Percentiles rank a stretch among this genome's conserved stretches.
phyloP scores from a whole-genome alignment of 805 yeast species.

The Aciculoconidium aculeatum region DNA sequence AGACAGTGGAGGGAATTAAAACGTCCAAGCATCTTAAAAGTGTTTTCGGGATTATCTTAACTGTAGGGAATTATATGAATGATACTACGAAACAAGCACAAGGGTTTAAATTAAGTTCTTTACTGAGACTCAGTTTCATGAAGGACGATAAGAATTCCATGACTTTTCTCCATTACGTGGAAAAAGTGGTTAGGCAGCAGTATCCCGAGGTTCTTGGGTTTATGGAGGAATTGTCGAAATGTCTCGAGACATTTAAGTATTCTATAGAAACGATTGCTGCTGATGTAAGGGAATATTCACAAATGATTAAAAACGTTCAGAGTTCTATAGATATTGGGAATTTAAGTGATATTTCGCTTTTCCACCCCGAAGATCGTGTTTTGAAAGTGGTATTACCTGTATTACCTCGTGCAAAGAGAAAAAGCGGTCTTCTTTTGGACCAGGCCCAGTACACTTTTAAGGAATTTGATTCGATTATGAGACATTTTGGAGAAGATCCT shows the following conservation, averaged over 20 bases:
- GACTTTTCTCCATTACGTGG: constrained; percentile 72
- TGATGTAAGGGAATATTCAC: constrained; percentile 53
- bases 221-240: constrained; percentile 51
- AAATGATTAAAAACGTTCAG: constrained; percentile 45
- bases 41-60: constrained; percentile 60
- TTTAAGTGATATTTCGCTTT: constrained; percentile 52
- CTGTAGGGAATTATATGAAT: constrained; percentile 78
- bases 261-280: constrained; percentile 57
- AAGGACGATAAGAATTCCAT: constrained; percentile 64
- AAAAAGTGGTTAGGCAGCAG: constrained; percentile 55
- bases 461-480: constrained; percentile 55
- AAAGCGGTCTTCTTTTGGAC: constrained; percentile 43
- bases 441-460: constrained; percentile 47
- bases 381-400: constrained; percentile 48
- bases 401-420: constrained; percentile 49
- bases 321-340: constrained; percentile 55
- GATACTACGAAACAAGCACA: constrained; percentile 59
- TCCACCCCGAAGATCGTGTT: constrained; percentile 65
- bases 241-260: constrained; percentile 51
- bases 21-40: constrained; percentile 49
- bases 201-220: constrained; percentile 62
- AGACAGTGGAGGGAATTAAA: constrained; percentile 48
- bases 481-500: constrained; percentile 67
- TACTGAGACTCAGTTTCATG: constrained; percentile 64
- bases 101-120: constrained; percentile 66